Base-by-base conservation (phyloP, 2,329 filamentous ascomycete genomes). In the Albophoma yamanashiensis region DNA sequence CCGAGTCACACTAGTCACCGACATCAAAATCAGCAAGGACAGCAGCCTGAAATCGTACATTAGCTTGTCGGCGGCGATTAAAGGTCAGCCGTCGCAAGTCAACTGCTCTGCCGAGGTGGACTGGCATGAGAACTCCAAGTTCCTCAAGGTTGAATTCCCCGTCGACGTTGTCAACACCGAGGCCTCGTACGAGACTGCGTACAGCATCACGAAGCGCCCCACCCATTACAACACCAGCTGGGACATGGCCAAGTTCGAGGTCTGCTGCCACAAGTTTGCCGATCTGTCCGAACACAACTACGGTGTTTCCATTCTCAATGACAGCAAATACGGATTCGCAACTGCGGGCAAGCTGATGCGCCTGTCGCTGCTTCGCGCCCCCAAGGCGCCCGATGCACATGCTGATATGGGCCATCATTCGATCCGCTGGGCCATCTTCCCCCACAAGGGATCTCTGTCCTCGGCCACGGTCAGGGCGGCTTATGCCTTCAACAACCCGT, bases 181-280 rank as follows among this genome's bases (percentile, higher is more conserved):
- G 74, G 94, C 94, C 39, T 90, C 87, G 15, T 99, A 99, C 73
- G 94, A 99, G 74, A 96, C 91, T 9, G 92, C 96, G 68, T 97
- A 91, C 69, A 93, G 93, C 66, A 85, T 97, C 66, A 87, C 94
- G 63, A 86, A 86, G 66, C 85, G 94, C 38, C 93, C 94, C 2
- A 99, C 94, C 0, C 94, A 99, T 76, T 97, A 97, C 82, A 99
- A 99, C 77, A 99, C 94, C 3, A 82, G 84, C 66, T 96, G 92
- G 92, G 92, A 96, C 70, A 96, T 96, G 92, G 92, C 92, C 69
- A 96, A 96, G 69, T 97, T 97, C 67, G 92, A 97, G 77, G 92
- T 97, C 58, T 96, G 92, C 80, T 93, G 89, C 72, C 92, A 97
- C 78, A 93, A 92, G 71, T 97, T 91, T 79, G 92, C 92, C 14